phyloP scores from a whole-genome alignment of 2,329 filamentous ascomycete genomes.

The Trichoderma afroharzianum region DNA sequence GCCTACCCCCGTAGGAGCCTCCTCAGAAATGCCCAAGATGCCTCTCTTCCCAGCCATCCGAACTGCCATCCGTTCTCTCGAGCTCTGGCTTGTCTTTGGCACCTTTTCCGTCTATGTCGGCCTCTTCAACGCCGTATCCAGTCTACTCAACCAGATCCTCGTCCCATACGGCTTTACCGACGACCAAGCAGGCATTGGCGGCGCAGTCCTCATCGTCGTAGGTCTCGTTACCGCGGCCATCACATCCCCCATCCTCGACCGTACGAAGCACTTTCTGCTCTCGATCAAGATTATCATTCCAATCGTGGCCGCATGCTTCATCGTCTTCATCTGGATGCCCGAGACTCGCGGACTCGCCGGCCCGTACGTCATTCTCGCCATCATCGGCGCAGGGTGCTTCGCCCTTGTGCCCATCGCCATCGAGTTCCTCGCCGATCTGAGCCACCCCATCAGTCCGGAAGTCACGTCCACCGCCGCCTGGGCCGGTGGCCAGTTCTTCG shows the following conservation, averaged over 20 bases:
- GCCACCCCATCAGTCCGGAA: slow-evolving; percentile 82
- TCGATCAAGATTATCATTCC: slow-evolving; percentile 73
- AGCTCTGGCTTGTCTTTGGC: slow-evolving; percentile 76
- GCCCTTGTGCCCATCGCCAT: slow-evolving; percentile 77
- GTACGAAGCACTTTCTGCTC: slow-evolving; percentile 72
- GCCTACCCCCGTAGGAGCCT: slow-evolving; percentile 72
- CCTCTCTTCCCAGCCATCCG: slow-evolving; percentile 48
- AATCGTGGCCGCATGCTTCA: slow-evolving; percentile 67
- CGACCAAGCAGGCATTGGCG: slow-evolving; percentile 82
- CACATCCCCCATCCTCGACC: slow-evolving; percentile 77
- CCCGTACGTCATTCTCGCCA: slow-evolving; percentile 69
- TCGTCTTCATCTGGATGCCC: slow-evolving; percentile 76
- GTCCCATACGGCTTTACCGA: slow-evolving; percentile 80
- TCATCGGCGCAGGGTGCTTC: slow-evolving; percentile 79
- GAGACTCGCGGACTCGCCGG: slow-evolving; percentile 58
- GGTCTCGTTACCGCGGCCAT: slow-evolving; percentile 76
- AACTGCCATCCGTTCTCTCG: slow-evolving; percentile 54
- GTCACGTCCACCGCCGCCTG: slow-evolving; percentile 80
- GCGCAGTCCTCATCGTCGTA: slow-evolving; percentile 83
- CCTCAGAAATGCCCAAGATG: slow-evolving; percentile 57
- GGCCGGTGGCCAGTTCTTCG: slow-evolving; percentile 80
- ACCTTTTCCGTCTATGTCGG: slow-evolving; percentile 85
- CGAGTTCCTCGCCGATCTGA: slow-evolving; percentile 83
- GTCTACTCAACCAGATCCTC: slow-evolving; percentile 86
- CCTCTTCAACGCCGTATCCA: slow-evolving; percentile 89